Base-by-base conservation (phyloP, 164 flowering plant species). In the Magnolia sinica region DNA sequence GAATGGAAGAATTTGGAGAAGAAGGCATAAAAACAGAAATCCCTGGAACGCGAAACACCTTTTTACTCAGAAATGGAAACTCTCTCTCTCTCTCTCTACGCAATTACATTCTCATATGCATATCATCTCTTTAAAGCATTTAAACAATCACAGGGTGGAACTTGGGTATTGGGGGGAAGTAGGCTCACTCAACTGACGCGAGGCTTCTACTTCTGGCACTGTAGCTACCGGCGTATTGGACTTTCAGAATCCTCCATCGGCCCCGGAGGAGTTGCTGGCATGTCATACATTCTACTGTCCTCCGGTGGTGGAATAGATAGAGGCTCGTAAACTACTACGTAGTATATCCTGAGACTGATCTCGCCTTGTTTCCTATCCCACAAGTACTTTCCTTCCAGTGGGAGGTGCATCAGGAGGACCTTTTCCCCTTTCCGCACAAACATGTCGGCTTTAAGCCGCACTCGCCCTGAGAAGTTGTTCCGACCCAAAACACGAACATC, bases 391-490 rank as follows among this genome's bases (percentile, higher is more conserved):
- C 84, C 91, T 87, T 91, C 93, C 77, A 96, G 73, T 1, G 91
- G 89, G 65, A 81, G 91, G 70, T 88, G 88, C 22, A 92, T 87
- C 74, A 91, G 37, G 37, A 31, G 79, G 0, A 95, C 95, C 76
- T 92, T 97, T 79, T 96, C 97, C 0, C 97, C 97, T 76, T 88
- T 87, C 73, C 73, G 74, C 2, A 91, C 98, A 70, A 94, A 92
- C 85, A 91, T 95, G 7, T 45, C 45, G 0, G 94, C 86, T 71
- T 79, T 81, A 79, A 91, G 71, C 72, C 90, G 74, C 1, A 93
- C 80, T 55, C 95, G 74, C 1, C 99, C 98, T 5, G 94, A 85
- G 77, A 85, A 91, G 74, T 88, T 87, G 77, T 85, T 89, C 74
- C 97, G 19, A 87, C 85, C 61, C 81, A 83, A 84, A 96, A 96